Evolutionary conservation across 495 filamentous ascomycete species (phyloP).

Genomic region (Friedmanniomyces endolithicus): DNA sequence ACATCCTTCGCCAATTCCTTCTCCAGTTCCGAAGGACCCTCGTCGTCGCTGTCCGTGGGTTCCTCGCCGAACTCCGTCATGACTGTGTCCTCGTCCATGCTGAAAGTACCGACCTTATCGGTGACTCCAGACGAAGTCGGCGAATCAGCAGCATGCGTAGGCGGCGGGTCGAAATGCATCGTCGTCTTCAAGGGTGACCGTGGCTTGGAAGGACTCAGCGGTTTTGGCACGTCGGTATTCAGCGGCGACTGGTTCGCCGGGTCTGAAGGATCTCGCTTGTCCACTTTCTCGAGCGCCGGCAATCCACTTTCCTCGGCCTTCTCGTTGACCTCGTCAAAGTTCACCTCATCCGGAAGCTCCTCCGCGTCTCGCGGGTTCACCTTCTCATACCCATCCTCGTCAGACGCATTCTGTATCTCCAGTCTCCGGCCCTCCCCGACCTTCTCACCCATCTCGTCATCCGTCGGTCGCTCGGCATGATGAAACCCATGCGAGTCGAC

Average conservation of each 20-base stretch:
- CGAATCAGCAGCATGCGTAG: conserved; percentile 28
- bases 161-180: conserved; percentile 9
- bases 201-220: conserved; percentile 18
- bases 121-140: conserved; percentile 40
- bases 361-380: conserved; percentile 57
- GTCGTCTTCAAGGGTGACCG: neutral
- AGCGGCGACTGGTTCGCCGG: neutral
- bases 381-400: conserved; percentile 93
- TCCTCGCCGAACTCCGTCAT: conserved; percentile 26
- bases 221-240: conserved; percentile 34
- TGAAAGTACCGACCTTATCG: conserved; percentile 40
- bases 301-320: conserved; percentile 23
- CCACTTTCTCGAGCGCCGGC: conserved; percentile 6
- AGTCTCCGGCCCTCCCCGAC: conserved; percentile 37
- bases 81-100: conserved; percentile 36
- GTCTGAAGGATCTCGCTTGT: conserved; percentile 4
- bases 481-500: conserved; percentile 36
- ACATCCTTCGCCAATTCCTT: conserved; percentile 36
- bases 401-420: conserved; percentile 64
- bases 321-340: conserved; percentile 40
- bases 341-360: conserved; percentile 50
- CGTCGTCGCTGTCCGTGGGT: conserved; percentile 10
- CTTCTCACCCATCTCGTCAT: conserved; percentile 27
- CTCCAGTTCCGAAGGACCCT: conserved; percentile 15
- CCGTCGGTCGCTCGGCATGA: conserved; percentile 31